Conservation (phyloP, 768 basidiomycete genomes). For the Xerocomellus intermedius region DNA sequence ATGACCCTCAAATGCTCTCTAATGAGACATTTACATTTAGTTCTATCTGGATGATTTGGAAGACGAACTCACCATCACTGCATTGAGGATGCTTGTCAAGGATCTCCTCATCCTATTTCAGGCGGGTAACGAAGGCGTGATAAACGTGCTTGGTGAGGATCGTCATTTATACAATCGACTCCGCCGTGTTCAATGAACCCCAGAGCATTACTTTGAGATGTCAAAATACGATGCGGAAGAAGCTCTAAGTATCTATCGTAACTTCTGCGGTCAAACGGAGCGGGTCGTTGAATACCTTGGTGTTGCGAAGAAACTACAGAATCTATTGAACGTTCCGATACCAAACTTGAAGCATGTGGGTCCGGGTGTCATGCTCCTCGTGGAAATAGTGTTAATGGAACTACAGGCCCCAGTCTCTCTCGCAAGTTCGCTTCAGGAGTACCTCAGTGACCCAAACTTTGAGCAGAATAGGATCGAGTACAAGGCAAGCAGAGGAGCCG, state of each 20-base stretch:
- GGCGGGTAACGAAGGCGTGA: conserved; percentile 93
- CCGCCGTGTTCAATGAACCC: conserved; percentile 13
- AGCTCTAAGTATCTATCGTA: conserved; percentile 84
- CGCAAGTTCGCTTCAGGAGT: conserved; percentile 92
- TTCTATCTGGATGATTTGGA: conserved; percentile 94
- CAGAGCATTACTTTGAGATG: conserved; percentile 99
- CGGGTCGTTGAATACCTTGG: conserved; percentile 89
- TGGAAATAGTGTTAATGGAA: not conserved
- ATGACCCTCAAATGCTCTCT: not conserved
- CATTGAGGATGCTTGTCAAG: conserved; percentile 92
- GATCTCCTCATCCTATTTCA: conserved; percentile 95
- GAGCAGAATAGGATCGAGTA: conserved; percentile 95
- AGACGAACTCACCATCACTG: conserved; percentile 86
- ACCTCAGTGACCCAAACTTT: conserved; percentile 94
- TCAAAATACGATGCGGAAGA: conserved; percentile 86
- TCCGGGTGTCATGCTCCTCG: conserved; percentile 4
- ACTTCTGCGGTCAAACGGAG: conserved; percentile 94
- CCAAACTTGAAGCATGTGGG: conserved; percentile 89
- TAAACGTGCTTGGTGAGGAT: conserved; percentile 69
- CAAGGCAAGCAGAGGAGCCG: conserved; percentile 70
- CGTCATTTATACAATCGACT: conserved; percentile 18
- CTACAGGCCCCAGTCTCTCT: conserved; percentile 87
- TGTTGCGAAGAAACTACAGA: conserved; percentile 90
- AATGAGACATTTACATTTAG: conserved; percentile 37
- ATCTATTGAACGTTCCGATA: conserved; percentile 89